Base-by-base conservation (phyloP, 2,329 filamentous ascomycete species). In the Aspergillus fructus region DNA sequence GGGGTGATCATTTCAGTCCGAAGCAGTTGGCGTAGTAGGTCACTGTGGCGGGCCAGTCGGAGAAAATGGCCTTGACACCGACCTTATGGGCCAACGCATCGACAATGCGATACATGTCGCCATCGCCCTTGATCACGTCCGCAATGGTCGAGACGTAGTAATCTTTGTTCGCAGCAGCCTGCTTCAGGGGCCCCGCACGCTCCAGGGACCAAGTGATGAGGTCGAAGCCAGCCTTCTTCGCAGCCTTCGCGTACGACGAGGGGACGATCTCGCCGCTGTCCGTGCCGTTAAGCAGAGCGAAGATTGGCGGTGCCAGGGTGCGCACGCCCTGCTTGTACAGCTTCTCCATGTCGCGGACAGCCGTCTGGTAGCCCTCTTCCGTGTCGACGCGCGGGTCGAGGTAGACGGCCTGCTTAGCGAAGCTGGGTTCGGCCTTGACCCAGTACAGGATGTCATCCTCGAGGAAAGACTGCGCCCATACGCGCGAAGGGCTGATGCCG, bases 391-490 rank as follows among this genome's bases (percentile, higher is more conserved):
- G 62, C 17, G 59, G 55, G 34, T 64, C 62, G 19, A 64, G 62
- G 49, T 61, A 64, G 15, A 64, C 52, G 11, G 60, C 61, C 49
- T 64, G 62, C 49, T 56, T 61, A 8, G 47, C 62, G 43, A 64
- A 64, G n/a, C 39, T 41, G 2, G 62, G 60, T 43, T 64, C 62
- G 17, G 62, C 54, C 7, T 60, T 39, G 37, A 64, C 21, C 62
- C 62, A 64, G 57, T 63, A 64, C 17, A 61, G 53, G 49, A 64
- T 60, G 37, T 59, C 60, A 41, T 59, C 61, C n/a, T 56, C 52
- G 5, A 62, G 57, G 59, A 64, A 64, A 13, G 62, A 64, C 48
- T 64, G 62, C 1, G 62, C 21, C 62, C 62, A 64, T n/a, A 64
- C 62, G 37, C 59, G 62, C 21, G 55, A 53, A 1, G 62, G 60